A percentile compares a stretch with the other conserved stretches of the same genome.
Evolutionary conservation across 164 flowering plant species (phyloP).

Genomic region (Magnolia officinalis): DNA sequence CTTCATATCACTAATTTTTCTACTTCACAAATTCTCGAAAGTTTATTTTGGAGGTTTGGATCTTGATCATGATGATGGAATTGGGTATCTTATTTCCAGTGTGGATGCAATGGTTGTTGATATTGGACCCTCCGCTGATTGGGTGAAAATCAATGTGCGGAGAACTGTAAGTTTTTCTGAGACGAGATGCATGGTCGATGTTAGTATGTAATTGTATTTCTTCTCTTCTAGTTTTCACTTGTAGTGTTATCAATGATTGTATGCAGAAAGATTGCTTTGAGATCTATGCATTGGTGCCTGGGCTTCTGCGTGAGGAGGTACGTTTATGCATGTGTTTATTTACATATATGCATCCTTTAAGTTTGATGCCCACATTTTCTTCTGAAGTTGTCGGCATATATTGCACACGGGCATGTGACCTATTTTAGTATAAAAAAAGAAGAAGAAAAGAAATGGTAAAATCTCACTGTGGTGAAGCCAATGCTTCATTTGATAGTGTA

Average conservation of each 20-base stretch:
- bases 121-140: conserved; percentile 81
- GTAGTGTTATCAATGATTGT: not conserved
- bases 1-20: not conserved
- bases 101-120: conserved; percentile 63
- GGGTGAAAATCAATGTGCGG: conserved; percentile 90
- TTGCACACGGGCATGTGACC: not conserved
- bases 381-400: no score
- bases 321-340: not conserved
- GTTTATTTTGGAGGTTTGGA: not conserved
- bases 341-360: not conserved
- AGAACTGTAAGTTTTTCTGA: conserved; percentile 54
- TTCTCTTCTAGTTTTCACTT: not conserved
- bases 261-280: conserved; percentile 91
- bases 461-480: no score
- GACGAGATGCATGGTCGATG: not conserved
- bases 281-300: conserved; percentile 96
- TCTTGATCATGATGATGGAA: conserved; percentile 5
- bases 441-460: no score
- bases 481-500: no score
- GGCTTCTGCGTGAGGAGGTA: conserved; percentile 95
- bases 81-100: conserved; percentile 33
- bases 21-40: not conserved
- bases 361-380: no score
- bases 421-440: not conserved
- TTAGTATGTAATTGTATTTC: not conserved